Evolutionary conservation across 805 yeast species (phyloP).

Genomic region (Candida andamanensis): DNA sequence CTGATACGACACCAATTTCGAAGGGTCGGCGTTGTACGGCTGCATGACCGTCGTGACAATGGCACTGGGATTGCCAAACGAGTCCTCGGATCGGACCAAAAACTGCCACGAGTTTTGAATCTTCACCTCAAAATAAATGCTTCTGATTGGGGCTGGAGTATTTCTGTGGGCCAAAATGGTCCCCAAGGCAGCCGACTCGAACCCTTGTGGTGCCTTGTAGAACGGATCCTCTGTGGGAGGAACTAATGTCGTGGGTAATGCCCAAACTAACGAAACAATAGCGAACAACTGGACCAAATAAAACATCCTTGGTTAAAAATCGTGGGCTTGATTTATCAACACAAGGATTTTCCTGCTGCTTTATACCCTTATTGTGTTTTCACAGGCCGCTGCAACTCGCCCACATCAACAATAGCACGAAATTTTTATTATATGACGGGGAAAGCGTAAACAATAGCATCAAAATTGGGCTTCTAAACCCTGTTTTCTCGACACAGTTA

Average conservation of each 20-base stretch:
- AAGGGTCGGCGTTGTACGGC: slow-evolving; percentile 24
- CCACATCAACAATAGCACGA: too few species aligned
- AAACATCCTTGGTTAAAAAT: too few species aligned
- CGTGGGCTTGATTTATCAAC: too few species aligned
- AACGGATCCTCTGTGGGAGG: slow-evolving; percentile 19
- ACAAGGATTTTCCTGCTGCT: too few species aligned
- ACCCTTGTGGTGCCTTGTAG: slow-evolving; percentile 20
- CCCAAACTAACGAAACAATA: slow-evolving; percentile 4
- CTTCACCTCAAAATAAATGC: slow-evolving; percentile 14
- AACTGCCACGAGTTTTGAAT: slow-evolving; percentile 21
- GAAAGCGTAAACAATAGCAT: too few species aligned
- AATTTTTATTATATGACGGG: too few species aligned
- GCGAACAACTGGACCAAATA: slow-evolving; percentile 4
- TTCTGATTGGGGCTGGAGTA: slow-evolving; percentile 16
- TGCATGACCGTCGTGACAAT: slow-evolving; percentile 23
- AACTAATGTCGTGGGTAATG: slow-evolving; percentile 1
- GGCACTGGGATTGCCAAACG: slow-evolving; percentile 21
- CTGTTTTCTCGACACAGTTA: too few species aligned
- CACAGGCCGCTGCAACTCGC: too few species aligned
- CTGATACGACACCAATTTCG: slow-evolving; percentile 23
- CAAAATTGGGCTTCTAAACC: too few species aligned
- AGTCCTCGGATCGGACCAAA: slow-evolving; percentile 18
- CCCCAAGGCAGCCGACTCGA: slow-evolving; percentile 16
- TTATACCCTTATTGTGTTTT: too few species aligned
- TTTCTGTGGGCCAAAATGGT: slow-evolving; percentile 18